Evolutionary conservation across 139 green algal species (phyloP).

Genomic region (Tetraselmis chui): DNA sequence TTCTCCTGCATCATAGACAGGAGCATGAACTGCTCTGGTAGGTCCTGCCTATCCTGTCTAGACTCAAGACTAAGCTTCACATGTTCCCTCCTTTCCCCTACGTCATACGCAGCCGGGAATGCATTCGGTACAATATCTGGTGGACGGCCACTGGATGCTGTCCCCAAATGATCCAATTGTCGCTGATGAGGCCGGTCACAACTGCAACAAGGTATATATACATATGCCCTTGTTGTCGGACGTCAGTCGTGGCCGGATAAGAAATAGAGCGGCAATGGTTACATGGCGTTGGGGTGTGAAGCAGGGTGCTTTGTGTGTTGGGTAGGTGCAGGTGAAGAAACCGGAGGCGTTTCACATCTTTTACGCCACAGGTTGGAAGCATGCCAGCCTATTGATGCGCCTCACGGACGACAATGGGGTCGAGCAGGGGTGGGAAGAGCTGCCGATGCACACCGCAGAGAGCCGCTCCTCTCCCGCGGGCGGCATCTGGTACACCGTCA

Average conservation of each 20-base stretch:
- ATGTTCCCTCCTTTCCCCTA: background rate
- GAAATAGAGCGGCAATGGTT: too few relatives aligned
- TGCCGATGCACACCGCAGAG: conserved; percentile 32
- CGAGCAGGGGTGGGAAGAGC: conserved; percentile 19
- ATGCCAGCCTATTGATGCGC: conserved; percentile 27
- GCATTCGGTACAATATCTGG: conserved; percentile 51
- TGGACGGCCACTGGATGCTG: conserved; percentile 41
- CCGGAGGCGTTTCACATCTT: conserved; percentile 41
- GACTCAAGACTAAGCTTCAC: too few relatives aligned
- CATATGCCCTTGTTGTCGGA: too few relatives aligned
- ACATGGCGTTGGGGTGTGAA: too few relatives aligned
- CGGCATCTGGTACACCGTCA: conserved; percentile 27
- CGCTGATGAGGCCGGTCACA: conserved; percentile 26
- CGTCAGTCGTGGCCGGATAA: too few relatives aligned
- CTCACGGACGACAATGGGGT: background rate
- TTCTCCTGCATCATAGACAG: too few relatives aligned
- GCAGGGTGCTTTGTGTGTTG: too few relatives aligned
- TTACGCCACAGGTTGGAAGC: conserved; percentile 51
- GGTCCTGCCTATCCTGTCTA: too few relatives aligned
- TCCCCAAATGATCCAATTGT: conserved; percentile 23
- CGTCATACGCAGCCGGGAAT: conserved; percentile 24
- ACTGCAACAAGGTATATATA: conserved; percentile 40
- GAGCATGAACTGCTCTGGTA: too few relatives aligned
- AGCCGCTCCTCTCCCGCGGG: conserved; percentile 27
- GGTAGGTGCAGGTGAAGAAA: conserved; percentile 11